These are phyloP conservation scores for Pseudogymnoascus sp. DNA, from an alignment of 2,329 filamentous ascomycete genomes.

Conservation along the genomic window DNA sequence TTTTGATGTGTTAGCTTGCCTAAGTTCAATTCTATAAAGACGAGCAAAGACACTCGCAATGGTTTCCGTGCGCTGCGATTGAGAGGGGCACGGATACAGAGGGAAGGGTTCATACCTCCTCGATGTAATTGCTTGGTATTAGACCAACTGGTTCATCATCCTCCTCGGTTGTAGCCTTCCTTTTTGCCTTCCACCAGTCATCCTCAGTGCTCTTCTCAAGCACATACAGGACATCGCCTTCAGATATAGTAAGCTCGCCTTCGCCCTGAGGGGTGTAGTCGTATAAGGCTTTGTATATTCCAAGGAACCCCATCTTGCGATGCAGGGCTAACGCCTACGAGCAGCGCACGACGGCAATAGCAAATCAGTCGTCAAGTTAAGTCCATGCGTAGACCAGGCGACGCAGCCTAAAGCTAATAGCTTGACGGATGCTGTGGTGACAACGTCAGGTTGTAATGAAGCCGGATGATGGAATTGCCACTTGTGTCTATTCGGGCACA, in stretches of 20 bases:
- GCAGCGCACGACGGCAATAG: conserved; percentile 10
- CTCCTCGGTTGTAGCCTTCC: conserved; percentile 33
- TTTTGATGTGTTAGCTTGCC: conserved; percentile 12
- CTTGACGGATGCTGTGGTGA: not conserved
- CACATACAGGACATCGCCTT: conserved; percentile 84
- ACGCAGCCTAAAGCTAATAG: conserved; percentile 1
- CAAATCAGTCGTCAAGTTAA: not conserved
- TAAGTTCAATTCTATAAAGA: not conserved
- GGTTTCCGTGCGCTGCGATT: conserved; percentile 5
- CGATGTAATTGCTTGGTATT: conserved; percentile 89
- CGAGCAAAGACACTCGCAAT: not conserved
- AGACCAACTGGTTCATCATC: conserved; percentile 31
- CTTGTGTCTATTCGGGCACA: not conserved
- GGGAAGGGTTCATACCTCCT: conserved; percentile 58
- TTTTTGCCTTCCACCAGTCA: conserved; percentile 67
- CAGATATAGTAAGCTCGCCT: conserved; percentile 73
- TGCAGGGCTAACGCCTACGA: conserved; percentile 3
- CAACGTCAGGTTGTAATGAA: not conserved
- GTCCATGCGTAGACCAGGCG: conserved; percentile 1
- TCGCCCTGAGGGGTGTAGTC: conserved; percentile 84
- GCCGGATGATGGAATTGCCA: conserved; percentile 6
- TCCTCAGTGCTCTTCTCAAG: conserved; percentile 61
- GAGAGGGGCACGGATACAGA: not conserved
- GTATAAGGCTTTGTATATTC: conserved; percentile 84
- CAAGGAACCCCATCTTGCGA: conserved; percentile 73